phyloP scores from a whole-genome alignment of 1,139 yeast species.

The Taphrina sp. region DNA sequence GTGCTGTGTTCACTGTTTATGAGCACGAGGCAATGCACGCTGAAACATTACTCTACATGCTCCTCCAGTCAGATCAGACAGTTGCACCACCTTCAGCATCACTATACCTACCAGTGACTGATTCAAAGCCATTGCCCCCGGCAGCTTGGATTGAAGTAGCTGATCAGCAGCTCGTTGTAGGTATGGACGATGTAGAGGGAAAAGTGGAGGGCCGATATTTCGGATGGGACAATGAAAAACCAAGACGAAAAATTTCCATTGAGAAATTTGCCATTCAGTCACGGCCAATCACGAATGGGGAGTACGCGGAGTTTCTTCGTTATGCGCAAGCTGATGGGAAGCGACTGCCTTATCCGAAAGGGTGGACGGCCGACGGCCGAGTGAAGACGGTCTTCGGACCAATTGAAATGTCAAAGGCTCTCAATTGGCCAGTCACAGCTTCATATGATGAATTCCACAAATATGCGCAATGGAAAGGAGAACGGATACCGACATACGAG shows the following conservation, averaged over 20 bases:
- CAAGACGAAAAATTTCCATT: constrained; percentile 22
- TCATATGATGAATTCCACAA: constrained; percentile 37
- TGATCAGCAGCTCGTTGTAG: constrained; percentile 23
- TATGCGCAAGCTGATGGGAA: constrained; percentile 9
- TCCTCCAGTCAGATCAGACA: constrained; percentile 36
- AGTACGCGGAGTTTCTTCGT: constrained; percentile 35
- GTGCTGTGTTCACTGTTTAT: constrained; percentile 38
- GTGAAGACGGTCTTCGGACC: constrained; percentile 38
- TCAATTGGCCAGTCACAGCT: constrained; percentile 38
- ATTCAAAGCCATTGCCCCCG: neutral
- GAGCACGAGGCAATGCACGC: constrained; percentile 40
- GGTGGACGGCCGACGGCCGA: constrained; percentile 35
- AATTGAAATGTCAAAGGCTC: constrained; percentile 25
- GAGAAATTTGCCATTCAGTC: constrained; percentile 33
- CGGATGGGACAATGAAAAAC: constrained; percentile 40
- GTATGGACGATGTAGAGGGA: constrained; percentile 35
- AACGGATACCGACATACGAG: constrained; percentile 37
- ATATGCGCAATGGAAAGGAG: constrained; percentile 36
- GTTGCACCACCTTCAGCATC: constrained; percentile 35
- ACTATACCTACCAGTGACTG: neutral
- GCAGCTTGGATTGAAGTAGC: constrained; percentile 27
- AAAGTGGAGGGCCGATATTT: constrained; percentile 24
- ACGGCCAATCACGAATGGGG: constrained; percentile 38
- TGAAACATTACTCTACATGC: constrained; percentile 39
- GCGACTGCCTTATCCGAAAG: constrained; percentile 15